Conservation (phyloP, 352 stramenopile genomes). For the Pythium biforme region DNA sequence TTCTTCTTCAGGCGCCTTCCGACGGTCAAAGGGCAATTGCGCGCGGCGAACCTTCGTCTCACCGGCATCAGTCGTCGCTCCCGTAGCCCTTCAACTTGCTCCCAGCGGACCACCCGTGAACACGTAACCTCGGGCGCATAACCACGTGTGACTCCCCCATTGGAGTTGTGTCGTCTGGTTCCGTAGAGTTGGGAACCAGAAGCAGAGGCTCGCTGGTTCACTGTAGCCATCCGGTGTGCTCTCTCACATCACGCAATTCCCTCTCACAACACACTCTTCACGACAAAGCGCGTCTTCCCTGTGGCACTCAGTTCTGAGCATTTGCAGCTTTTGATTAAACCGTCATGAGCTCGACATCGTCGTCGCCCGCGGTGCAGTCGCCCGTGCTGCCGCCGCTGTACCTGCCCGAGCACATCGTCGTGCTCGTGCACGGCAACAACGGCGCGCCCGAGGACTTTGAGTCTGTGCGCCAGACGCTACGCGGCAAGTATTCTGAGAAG, state of each 20-base stretch:
- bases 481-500: slow-evolving; percentile 39
- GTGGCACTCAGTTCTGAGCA: too few relatives aligned
- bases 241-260: background rate
- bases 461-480: slow-evolving; percentile 42
- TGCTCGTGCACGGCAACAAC: slow-evolving; percentile 85
- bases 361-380: slow-evolving; percentile 29
- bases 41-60: background rate
- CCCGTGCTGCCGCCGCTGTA: slow-evolving; percentile 43
- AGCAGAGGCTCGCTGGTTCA: background rate
- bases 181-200: slow-evolving; percentile 1
- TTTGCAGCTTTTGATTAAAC: too few relatives aligned
- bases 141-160: too few relatives aligned
- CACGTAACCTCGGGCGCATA: background rate
- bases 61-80: background rate
- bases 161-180: background rate
- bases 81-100: background rate
- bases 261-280: background rate
- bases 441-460: slow-evolving; percentile 73
- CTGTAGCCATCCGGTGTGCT: slow-evolving; percentile 4
- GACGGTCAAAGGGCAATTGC: too few relatives aligned
- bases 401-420: slow-evolving; percentile 67
- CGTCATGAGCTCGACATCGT: slow-evolving; percentile 29
- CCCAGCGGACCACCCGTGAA: too few relatives aligned
- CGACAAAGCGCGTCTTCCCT: background rate
- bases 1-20: background rate